Conservation (phyloP, 2,329 filamentous ascomycete species). For the Scleromitrula shiraiana region DNA sequence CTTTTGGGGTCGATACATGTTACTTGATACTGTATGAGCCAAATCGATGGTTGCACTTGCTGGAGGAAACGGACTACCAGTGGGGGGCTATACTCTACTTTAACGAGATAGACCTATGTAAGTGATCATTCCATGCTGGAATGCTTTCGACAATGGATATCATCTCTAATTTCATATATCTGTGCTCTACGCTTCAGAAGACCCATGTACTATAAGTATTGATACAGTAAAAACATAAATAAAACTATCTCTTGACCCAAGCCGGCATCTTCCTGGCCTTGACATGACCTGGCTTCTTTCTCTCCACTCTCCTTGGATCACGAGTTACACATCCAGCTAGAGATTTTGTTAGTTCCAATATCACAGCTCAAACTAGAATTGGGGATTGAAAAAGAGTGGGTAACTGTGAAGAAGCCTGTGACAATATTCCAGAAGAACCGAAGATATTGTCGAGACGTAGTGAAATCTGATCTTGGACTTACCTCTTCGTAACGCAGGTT, state of each 20-base stretch:
- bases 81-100: no score
- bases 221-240: conserved; percentile 26
- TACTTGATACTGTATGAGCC: no score
- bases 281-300: conserved; percentile 92
- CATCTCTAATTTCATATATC: background rate
- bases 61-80: no score
- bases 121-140: no score
- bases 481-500: conserved; percentile 83
- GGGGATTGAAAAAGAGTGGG: no score
- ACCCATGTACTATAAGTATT: conserved; percentile 3
- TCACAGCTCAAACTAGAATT: no score
- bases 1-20: no score
- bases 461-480: conserved; percentile 34
- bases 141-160: background rate
- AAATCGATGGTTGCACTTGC: no score
- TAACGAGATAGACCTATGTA: no score
- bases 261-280: conserved; percentile 97
- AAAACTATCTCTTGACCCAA: conserved; percentile 73
- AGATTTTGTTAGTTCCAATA: conserved; percentile 24
- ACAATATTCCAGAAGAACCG: background rate
- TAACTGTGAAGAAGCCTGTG: background rate
- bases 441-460: conserved; percentile 3
- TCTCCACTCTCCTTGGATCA: conserved; percentile 86
- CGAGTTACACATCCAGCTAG: conserved; percentile 87
- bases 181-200: background rate